phyloP scores from a whole-genome alignment of 768 basidiomycete species.

The Suillus occidentalis region DNA sequence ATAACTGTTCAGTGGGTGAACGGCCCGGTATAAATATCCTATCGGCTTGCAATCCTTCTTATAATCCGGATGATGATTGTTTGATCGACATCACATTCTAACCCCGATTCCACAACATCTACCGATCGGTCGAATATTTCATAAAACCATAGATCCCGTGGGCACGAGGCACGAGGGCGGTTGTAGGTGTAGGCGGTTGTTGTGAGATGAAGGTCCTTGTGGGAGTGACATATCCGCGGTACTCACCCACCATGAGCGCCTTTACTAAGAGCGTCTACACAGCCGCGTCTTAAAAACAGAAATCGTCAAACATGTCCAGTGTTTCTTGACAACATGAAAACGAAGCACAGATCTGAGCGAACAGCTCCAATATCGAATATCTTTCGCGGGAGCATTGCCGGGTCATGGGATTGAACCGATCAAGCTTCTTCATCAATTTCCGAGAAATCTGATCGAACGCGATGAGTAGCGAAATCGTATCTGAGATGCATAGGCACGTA shows the following conservation, averaged over 20 bases:
- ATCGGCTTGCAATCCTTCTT: not conserved
- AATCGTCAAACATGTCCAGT: not conserved
- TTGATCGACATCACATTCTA: conserved; percentile 1
- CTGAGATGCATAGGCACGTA: conserved; percentile 1
- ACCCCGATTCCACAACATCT: not conserved
- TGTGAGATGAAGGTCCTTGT: not conserved
- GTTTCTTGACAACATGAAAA: not conserved
- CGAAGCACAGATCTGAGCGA: not conserved
- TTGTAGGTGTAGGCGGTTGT: not conserved
- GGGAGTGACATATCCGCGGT: not conserved
- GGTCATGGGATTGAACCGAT: not conserved
- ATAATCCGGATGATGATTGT: not conserved
- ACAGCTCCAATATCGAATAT: not conserved
- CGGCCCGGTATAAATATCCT: not conserved
- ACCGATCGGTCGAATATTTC: not conserved
- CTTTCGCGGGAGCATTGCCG: not conserved
- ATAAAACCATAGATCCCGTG: not conserved
- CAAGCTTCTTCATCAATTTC: not conserved
- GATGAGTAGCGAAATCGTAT: not conserved
- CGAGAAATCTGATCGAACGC: not conserved
- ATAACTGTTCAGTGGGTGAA: not conserved
- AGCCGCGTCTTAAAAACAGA: not conserved
- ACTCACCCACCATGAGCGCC: not conserved
- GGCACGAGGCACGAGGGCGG: not conserved
- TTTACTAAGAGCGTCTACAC: not conserved